Evolutionary conservation across 2,329 filamentous ascomycete species (phyloP), one percentile per base, ranked within the genome.

Genomic region (Amesomyces nigricolor): DNA sequence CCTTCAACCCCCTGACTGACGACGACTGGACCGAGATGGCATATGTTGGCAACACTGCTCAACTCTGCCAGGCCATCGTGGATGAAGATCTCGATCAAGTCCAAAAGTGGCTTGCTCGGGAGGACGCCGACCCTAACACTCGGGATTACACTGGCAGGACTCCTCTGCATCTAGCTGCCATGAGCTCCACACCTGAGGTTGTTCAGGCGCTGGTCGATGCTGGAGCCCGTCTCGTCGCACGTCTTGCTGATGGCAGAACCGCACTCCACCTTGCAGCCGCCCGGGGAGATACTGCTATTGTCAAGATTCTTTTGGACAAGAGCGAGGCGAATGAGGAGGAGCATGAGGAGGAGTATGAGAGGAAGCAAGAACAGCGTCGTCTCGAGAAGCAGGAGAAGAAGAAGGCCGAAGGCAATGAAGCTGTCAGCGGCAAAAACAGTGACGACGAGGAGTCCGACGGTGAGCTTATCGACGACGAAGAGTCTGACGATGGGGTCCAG

Each of bases 1-100:
- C 78, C 9, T 95, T 95, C 72, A 87, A 94, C 63, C 90, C 89
- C 0, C 77, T 92, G 38, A 91, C 87, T 0, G 84, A 89, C 42
- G 79, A 89, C 49, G 89, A 94, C 65, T 95, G 89, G 88, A 94
- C 89, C 0, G 88, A 91, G 61, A 94, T 95, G 89, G 89, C 89
- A 0, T 95, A 95, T 62, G 79, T 95, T 37, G 88, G 89, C 10
- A 88, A 91, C 61, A 91, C 88, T 1, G 83, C 82, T 38, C 77
- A 80, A 14, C 76, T 95, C 2, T 95, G 88, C 64, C 86, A 91
- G 65, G 89, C 88, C 0, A 95, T 95, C 55, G 82, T 91, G 4
- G 84, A 91, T 62, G 75, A 79, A 1, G 85, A 95, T 67, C 62
- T 86, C 3, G 83, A 88, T 38, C 79, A 82, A 59, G 86, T 95